phyloP scores from a whole-genome alignment of 805 yeast species.

The Saturnispora serradocipensis region DNA sequence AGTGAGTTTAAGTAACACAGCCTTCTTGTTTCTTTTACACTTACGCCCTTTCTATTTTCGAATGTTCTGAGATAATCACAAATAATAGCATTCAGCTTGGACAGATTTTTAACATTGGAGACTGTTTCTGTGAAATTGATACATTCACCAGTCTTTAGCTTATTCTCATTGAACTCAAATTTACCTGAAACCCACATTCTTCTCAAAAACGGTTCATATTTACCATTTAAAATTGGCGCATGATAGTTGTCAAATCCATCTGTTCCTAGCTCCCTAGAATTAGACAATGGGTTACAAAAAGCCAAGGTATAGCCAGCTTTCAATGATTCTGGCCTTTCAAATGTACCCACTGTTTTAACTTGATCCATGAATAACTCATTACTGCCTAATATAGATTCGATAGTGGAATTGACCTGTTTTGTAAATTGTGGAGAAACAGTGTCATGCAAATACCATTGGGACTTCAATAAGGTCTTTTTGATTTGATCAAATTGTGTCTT shows the following conservation, averaged over 20 bases:
- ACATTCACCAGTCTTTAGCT: conserved; percentile 29
- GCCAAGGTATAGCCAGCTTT: conserved; percentile 53
- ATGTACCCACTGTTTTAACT: neutral
- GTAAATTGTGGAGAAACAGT: conserved; percentile 21
- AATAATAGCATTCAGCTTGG: conserved; percentile 31
- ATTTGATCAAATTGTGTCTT: conserved; percentile 6
- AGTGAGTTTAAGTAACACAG: conserved; percentile 50
- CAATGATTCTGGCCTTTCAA: neutral
- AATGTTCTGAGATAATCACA: conserved; percentile 51
- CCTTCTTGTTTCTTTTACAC: conserved; percentile 44
- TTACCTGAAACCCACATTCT: conserved; percentile 79
- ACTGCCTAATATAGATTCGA: conserved; percentile 19
- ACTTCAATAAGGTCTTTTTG: conserved; percentile 11
- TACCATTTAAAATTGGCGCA: conserved; percentile 37
- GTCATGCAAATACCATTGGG: conserved; percentile 24
- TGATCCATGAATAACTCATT: conserved; percentile 13
- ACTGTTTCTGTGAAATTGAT: conserved; percentile 48
- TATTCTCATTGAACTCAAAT: conserved; percentile 32
- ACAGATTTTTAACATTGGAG: conserved; percentile 27
- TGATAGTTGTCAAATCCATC: conserved; percentile 84
- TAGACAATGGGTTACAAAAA: conserved; percentile 52
- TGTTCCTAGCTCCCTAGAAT: conserved; percentile 37
- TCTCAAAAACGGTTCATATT: conserved; percentile 32
- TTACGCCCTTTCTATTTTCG: conserved; percentile 18
- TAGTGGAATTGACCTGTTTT: conserved; percentile 21